Evolutionary conservation across 192 early-diverging fungal genomes (phyloP), one percentile per base, ranked within the genome.

Genomic region (Backusella sp.): DNA sequence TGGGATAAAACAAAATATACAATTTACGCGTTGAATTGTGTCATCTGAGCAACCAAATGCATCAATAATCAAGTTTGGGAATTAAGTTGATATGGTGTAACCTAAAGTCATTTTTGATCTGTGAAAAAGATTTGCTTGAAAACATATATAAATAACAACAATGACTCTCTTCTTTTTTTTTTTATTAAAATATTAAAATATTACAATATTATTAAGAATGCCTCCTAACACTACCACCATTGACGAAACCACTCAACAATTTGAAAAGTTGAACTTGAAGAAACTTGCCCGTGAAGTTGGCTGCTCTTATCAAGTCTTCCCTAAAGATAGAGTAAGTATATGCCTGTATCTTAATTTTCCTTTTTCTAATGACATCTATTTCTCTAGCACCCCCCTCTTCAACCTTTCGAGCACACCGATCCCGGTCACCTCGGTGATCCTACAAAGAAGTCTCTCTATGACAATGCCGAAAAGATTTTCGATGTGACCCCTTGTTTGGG

Each of bases 401-500:
- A 75, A 65, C 35, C 68, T 1, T 79, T 75, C 44, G 78, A 79
- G 9, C 79, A 85, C 37, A 53, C n/a, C 3, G 75, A 77, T 44
- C 77, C 68, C 21, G 82, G 73, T 37, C 76, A 70, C 41, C 34
- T 34, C 17, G 79, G 44, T 32, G 79, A 80, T 42, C 75, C 79
- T 8, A 41, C 12, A 23, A 80, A 80, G 59, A 44, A 56, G 34
- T 59, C 79, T 35, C 39, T 80, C 19, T 66, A 76, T 14, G 62
- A 68, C 3, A 39, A 68, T 67, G 79, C 76, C 23, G 52, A 49
- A 44, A 36, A 65, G 11, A 65, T 79, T 37, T 39, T 70, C 34
- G 70, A 79, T 28, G 23, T 75, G 1, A 77, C 74, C n/a, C 74
- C 75, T 71, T 28, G 68, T 66, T 76, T 82, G 17, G 80, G 80